These are phyloP conservation scores for Kwoniella heveanensis DNA, from an alignment of 768 basidiomycete genomes.

Conservation along the genomic window DNA sequence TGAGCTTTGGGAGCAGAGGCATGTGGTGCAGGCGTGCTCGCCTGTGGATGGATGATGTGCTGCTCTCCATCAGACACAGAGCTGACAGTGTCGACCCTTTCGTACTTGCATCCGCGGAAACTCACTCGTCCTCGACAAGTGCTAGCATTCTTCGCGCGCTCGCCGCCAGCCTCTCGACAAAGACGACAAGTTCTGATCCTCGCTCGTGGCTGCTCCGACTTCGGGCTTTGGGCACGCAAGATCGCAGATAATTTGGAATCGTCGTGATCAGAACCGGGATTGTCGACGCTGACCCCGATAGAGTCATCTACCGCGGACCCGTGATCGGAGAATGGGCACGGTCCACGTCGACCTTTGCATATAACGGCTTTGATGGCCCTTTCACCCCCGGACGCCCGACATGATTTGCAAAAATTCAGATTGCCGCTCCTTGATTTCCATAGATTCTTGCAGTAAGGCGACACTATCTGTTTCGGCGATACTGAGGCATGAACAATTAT, in stretches of 20 bases:
- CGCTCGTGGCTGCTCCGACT: neutral
- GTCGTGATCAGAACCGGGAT: neutral
- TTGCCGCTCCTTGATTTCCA: constrained; percentile 8
- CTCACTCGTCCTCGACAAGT: constrained; percentile 4
- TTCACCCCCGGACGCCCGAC: constrained; percentile 14
- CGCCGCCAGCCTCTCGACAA: constrained; percentile 13
- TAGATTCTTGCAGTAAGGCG: constrained; percentile 14
- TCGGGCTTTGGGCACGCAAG: neutral
- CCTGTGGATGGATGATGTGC: neutral
- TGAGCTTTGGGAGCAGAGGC: neutral
- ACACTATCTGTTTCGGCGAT: neutral
- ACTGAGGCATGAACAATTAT: neutral
- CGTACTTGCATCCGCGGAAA: neutral
- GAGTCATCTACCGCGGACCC: too few species aligned
- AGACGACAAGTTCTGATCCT: constrained; percentile 6
- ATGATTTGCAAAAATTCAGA: constrained; percentile 14
- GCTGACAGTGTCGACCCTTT: neutral
- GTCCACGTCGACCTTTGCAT: constrained; percentile 1
- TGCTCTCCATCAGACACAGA: neutral
- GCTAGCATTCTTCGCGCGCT: constrained; percentile 8
- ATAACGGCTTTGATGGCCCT: constrained; percentile 13
- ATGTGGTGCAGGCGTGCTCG: neutral
- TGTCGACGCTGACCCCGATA: too few species aligned
- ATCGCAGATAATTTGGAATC: too few species aligned
- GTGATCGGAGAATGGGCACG: too few species aligned